phyloP scores from a whole-genome alignment of 129 eudicot genomes.

The Flaveria trinervia region DNA sequence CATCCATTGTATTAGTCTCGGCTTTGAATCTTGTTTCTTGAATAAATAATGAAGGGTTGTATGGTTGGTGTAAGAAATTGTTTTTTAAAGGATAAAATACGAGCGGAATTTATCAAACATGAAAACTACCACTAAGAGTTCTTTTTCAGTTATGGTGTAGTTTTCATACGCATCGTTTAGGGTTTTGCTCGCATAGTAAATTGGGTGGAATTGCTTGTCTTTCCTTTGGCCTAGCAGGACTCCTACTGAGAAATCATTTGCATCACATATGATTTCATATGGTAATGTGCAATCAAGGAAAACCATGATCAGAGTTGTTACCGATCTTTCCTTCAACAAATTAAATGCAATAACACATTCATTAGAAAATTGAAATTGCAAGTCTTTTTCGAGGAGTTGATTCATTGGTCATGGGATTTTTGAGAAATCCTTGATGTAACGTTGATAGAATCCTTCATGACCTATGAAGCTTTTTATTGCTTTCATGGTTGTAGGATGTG shows the following conservation, averaged over 20 bases:
- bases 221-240: background rate
- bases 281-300: background rate
- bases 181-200: background rate
- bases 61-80: background rate
- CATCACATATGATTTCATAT: background rate
- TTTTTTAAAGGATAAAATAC: background rate
- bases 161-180: background rate
- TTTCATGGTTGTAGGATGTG: background rate
- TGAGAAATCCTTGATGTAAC: conserved; percentile 12
- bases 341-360: background rate
- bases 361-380: background rate
- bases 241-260: background rate
- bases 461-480: background rate
- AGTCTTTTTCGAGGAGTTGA: background rate
- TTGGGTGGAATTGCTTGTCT: background rate
- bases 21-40: background rate
- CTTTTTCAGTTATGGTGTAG: background rate
- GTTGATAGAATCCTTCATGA: background rate
- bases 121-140: background rate
- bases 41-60: background rate
- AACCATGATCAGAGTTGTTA: background rate
- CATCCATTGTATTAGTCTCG: background rate
- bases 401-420: background rate
- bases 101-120: background rate
- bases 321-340: background rate